Evolutionary conservation across 1,139 yeast species (phyloP).

Genomic region (Arxiozyma telluris): DNA sequence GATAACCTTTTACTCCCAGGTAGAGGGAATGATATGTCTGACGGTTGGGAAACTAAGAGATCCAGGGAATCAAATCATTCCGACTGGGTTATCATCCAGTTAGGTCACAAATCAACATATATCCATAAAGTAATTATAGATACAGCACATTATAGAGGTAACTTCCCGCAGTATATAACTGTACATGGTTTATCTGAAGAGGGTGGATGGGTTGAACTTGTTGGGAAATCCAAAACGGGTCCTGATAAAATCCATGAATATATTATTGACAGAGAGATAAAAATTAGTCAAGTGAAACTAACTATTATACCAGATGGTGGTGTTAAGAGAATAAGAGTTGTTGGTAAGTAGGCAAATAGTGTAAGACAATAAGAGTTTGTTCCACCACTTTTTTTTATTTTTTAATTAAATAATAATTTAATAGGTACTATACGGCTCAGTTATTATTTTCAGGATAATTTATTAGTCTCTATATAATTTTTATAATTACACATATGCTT

Average conservation of each 20-base stretch:
- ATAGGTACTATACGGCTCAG: no score
- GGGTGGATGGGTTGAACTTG: conserved; percentile 52
- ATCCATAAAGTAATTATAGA: conserved; percentile 61
- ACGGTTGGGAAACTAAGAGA: conserved; percentile 97
- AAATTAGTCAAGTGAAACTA: conserved; percentile 59
- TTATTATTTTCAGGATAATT: no score
- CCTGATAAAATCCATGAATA: conserved; percentile 73
- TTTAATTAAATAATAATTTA: no score
- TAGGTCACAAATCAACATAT: conserved; percentile 52
- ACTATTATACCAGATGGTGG: conserved; percentile 95
- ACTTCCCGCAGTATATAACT: conserved; percentile 73
- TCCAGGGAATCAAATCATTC: conserved; percentile 75
- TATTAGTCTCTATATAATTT: no score
- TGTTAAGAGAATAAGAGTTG: conserved; percentile 77
- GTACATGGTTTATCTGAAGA: conserved; percentile 45
- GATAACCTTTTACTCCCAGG: conserved; percentile 86
- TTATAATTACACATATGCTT: no score
- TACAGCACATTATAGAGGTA: conserved; percentile 90
- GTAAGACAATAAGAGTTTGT: no score
- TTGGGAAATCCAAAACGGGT: conserved; percentile 61
- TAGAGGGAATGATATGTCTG: conserved; percentile 91
- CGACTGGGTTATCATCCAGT: conserved; percentile 80
- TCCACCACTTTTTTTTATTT: no score
- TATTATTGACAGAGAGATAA: conserved; percentile 21
- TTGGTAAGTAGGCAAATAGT: conserved; percentile 37